phyloP scores from a whole-genome alignment of 1,284 basidiomycete species.

The Cystobasidiaceae sp. region DNA sequence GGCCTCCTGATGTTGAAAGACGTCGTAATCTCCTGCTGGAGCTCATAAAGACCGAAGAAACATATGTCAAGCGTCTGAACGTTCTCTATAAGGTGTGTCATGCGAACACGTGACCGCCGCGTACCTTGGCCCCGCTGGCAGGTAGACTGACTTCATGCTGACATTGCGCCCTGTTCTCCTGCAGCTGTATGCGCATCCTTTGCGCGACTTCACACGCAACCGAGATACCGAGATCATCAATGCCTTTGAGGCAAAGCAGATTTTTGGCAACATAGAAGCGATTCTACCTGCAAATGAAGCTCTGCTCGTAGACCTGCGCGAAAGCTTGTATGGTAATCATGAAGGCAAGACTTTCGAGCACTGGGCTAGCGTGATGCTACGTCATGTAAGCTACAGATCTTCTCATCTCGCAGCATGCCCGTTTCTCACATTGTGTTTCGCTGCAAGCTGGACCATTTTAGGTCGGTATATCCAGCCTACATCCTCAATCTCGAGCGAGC shows the following conservation, averaged over 20 bases:
- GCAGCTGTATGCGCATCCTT: constrained; percentile 77
- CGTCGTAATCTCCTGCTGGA: constrained; percentile 48
- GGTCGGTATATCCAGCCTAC: constrained; percentile 23
- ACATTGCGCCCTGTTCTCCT: not conserved
- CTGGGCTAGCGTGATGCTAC: constrained; percentile 72
- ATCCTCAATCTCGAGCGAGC: constrained; percentile 24
- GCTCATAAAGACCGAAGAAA: constrained; percentile 66
- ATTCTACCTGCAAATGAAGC: constrained; percentile 80
- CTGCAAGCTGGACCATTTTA: constrained; percentile 15
- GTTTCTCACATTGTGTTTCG: not conserved
- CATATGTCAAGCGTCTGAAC: constrained; percentile 67
- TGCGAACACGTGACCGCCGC: constrained; percentile 8
- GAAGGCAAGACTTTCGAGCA: constrained; percentile 48
- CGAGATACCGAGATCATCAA: constrained; percentile 82
- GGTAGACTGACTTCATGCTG: not conserved
- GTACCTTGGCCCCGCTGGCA: no score
- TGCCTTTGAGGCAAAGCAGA: constrained; percentile 79
- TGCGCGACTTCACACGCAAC: constrained; percentile 74
- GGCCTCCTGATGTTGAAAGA: constrained; percentile 20
- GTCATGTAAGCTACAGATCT: constrained; percentile 54
- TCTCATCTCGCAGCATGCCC: not conserved
- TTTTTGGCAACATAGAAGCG: constrained; percentile 90
- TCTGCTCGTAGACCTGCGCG: constrained; percentile 76
- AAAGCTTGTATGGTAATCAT: constrained; percentile 54
- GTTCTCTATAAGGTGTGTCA: constrained; percentile 57